Evolutionary conservation across 495 filamentous ascomycete species (phyloP).

Genomic region (Astrothelium macrocarpum): DNA sequence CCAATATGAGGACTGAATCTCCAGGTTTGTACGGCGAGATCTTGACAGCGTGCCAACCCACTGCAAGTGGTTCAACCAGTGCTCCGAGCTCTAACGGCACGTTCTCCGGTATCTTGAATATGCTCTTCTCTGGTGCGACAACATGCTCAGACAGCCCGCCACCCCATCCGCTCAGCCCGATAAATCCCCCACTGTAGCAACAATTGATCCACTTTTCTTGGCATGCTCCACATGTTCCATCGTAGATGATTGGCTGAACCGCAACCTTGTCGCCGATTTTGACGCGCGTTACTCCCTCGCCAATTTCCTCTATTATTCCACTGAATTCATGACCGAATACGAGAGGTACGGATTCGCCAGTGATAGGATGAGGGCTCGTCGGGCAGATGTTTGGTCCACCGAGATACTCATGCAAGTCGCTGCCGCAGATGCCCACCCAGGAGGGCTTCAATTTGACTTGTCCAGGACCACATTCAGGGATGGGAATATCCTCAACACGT

Average conservation of each 20-base stretch:
- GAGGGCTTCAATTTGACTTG: conserved; percentile 42
- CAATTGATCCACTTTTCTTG: conserved; percentile 42
- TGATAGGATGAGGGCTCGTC: conserved; percentile 47
- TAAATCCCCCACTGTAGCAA: conserved; percentile 50
- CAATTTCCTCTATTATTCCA: conserved; percentile 50
- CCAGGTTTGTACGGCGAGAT: conserved; percentile 40
- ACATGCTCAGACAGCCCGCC: conserved; percentile 50
- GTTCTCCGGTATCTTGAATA: conserved; percentile 39
- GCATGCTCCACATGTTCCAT: conserved; percentile 47
- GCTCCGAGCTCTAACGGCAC: conserved; percentile 45
- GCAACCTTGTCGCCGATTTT: conserved; percentile 47
- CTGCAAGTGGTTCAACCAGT: conserved; percentile 51
- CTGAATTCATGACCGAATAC: conserved; percentile 57
- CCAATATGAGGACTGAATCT: conserved; percentile 46
- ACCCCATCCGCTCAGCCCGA: conserved; percentile 50
- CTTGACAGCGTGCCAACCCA: conserved; percentile 59
- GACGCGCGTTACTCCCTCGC: conserved; percentile 40
- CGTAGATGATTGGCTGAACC: conserved; percentile 51
- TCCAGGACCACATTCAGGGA: conserved; percentile 27
- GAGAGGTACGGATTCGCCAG: conserved; percentile 45
- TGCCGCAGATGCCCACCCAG: conserved; percentile 51
- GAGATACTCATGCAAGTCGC: conserved; percentile 53
- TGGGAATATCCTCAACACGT: conserved; percentile 30
- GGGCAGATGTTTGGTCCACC: conserved; percentile 47
- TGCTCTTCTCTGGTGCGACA: conserved; percentile 38